Evolutionary conservation across 352 stramenopile species (phyloP).

Genomic region (Globisporangium alternatum): DNA sequence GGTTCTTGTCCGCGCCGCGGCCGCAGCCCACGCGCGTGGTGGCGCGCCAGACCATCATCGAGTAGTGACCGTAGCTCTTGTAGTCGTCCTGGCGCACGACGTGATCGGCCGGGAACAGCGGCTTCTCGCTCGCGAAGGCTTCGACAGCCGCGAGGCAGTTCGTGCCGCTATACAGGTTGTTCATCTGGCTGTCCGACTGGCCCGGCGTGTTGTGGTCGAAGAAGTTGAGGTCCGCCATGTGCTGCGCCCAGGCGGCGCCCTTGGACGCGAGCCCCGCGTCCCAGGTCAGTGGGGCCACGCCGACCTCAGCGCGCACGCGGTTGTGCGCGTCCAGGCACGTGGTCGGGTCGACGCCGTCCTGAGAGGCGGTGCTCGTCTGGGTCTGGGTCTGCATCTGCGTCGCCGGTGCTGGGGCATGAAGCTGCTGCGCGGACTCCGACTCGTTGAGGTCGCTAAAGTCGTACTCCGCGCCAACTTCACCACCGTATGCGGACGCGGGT

Average conservation of each 20-base stretch:
- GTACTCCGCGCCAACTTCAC: neutral
- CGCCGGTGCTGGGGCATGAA: too few species aligned
- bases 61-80: constrained; percentile 17
- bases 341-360: constrained; percentile 10
- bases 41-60: constrained; percentile 17
- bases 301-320: constrained; percentile 12
- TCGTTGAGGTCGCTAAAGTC: neutral
- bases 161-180: constrained; percentile 21
- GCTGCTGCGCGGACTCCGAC: neutral
- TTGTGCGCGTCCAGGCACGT: constrained; percentile 16
- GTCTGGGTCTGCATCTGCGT: neutral
- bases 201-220: constrained; percentile 16
- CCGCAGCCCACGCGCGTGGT: constrained; percentile 19
- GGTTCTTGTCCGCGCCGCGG: constrained; percentile 12
- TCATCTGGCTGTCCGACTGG: constrained; percentile 16
- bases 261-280: constrained; percentile 8
- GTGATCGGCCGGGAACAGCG: constrained; percentile 12
- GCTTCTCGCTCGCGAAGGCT: constrained; percentile 14
- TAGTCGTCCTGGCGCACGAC: constrained; percentile 13
- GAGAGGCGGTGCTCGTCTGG: neutral
- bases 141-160: constrained; percentile 8
- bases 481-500: neutral
- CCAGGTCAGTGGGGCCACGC: constrained; percentile 11
- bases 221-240: constrained; percentile 17
- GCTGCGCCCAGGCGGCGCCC: constrained; percentile 14